Conservation (phyloP, 2,329 filamentous ascomycete species). For the Cercospora zeae-maydis region DNA sequence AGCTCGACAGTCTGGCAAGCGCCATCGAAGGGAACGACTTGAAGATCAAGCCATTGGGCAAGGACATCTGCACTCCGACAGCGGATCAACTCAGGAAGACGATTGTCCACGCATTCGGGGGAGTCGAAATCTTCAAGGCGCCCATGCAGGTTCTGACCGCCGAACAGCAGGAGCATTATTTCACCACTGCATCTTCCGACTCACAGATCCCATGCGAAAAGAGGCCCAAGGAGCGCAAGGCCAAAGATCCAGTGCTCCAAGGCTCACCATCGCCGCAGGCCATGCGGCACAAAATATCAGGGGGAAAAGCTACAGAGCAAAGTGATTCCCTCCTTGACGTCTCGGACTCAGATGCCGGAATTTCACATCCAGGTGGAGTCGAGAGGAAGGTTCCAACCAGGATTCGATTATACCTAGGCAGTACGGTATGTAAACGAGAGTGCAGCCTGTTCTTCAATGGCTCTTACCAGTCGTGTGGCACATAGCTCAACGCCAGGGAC, state of each 20-base stretch:
- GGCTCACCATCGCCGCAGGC: not conserved
- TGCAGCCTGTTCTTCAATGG: too few relatives aligned
- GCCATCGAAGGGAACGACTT: not conserved
- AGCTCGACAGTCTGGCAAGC: not conserved
- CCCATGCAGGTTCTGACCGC: not conserved
- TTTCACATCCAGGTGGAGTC: too few relatives aligned
- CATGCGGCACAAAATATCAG: too few relatives aligned
- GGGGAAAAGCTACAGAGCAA: too few relatives aligned
- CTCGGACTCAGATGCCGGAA: too few relatives aligned
- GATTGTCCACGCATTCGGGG: not conserved
- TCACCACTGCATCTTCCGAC: accelerated
- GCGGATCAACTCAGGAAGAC: not conserved
- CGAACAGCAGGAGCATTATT: not conserved
- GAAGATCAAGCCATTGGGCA: not conserved
- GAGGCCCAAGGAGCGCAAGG: not conserved
- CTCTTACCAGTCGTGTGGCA: too few relatives aligned
- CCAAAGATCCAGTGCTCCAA: not conserved
- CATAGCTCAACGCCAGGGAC: too few relatives aligned
- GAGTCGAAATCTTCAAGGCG: not conserved
- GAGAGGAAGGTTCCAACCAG: too few relatives aligned
- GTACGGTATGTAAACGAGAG: too few relatives aligned
- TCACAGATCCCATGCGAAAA: not conserved
- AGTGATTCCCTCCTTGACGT: too few relatives aligned
- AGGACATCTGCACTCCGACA: not conserved
- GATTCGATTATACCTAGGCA: too few relatives aligned